These are phyloP conservation scores for Tetrahymena borealis DNA, from an alignment of 73 alveolate species.

Conservation along the genomic window DNA sequence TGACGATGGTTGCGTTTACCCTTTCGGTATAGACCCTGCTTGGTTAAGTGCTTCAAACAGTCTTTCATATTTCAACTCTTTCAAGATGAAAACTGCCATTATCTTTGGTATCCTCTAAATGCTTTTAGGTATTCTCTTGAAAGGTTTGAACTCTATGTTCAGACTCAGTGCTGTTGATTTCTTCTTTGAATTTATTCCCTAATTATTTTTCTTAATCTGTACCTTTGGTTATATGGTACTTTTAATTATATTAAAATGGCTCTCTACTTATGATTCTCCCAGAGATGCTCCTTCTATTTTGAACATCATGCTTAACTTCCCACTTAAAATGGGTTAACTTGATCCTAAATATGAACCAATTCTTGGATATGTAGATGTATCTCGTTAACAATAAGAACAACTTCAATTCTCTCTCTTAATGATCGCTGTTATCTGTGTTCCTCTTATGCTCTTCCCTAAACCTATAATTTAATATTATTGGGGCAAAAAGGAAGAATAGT, in stretches of 20 bases:
- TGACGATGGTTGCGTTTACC: slow-evolving; percentile 53
- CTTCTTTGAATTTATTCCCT: slow-evolving; percentile 73
- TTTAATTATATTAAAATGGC: slow-evolving; percentile 78
- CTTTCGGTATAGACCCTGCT: slow-evolving; percentile 79
- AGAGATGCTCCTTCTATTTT: slow-evolving; percentile 83
- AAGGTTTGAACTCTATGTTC: slow-evolving; percentile 63
- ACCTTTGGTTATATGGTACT: slow-evolving; percentile 90
- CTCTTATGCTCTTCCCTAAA: slow-evolving; percentile 84
- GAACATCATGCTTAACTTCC: slow-evolving; percentile 69
- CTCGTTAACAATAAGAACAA: slow-evolving; percentile 53
- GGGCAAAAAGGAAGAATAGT: not conserved
- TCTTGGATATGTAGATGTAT: slow-evolving; percentile 72
- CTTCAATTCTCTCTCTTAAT: slow-evolving; percentile 70
- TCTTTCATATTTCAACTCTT: slow-evolving; percentile 63
- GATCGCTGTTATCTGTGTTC: slow-evolving; percentile 76
- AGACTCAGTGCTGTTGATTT: slow-evolving; percentile 50
- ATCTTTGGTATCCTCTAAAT: slow-evolving; percentile 78
- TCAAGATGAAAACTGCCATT: slow-evolving; percentile 86
- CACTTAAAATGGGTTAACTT: slow-evolving; percentile 49
- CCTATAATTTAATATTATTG: slow-evolving; percentile 35
- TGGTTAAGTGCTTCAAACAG: slow-evolving; percentile 61
- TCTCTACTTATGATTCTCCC: slow-evolving; percentile 53
- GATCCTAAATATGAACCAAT: slow-evolving; percentile 81
- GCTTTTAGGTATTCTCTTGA: slow-evolving; percentile 75
- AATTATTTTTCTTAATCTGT: slow-evolving; percentile 54